Conservation (phyloP, 306 rosid species). For the Hippophae gyantsensis region DNA sequence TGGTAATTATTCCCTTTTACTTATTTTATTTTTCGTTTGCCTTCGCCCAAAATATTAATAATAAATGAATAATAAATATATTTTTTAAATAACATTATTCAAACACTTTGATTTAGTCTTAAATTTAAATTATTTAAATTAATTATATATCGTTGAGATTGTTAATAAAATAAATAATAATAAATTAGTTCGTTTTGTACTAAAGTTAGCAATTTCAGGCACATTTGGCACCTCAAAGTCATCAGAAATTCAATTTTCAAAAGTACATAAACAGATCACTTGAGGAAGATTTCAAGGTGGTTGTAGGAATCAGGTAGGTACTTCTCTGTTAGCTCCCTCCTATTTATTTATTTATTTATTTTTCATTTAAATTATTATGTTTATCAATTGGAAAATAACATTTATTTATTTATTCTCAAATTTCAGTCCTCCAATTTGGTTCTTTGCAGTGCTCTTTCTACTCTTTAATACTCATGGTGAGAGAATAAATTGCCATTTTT, state of each 20-base stretch:
- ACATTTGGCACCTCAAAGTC: constrained; percentile 83
- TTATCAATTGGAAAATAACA: background rate
- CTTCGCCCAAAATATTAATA: too few species aligned
- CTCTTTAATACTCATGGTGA: constrained; percentile 72
- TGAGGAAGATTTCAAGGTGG: constrained; percentile 88
- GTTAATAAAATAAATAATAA: too few species aligned
- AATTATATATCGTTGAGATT: too few species aligned
- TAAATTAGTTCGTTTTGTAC: background rate
- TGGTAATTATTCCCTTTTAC: constrained; percentile 28
- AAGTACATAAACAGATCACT: constrained; percentile 70
- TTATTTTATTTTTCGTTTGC: too few species aligned
- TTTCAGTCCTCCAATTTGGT: constrained; percentile 77
- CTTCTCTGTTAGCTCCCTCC: background rate
- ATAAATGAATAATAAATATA: too few species aligned
- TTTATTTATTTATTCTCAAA: background rate
- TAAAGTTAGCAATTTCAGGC: constrained; percentile 38
- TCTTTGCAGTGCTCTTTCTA: constrained; percentile 60
- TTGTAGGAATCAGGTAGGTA: constrained; percentile 73
- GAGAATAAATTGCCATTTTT: background rate
- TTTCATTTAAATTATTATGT: background rate
- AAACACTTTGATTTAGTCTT: too few species aligned
- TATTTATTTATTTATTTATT: background rate
- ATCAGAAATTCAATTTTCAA: constrained; percentile 55
- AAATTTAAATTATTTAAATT: too few species aligned
- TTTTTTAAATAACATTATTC: too few species aligned